Conservation (phyloP, 2,329 filamentous ascomycete genomes). For the Dactylellina cionopaga region DNA sequence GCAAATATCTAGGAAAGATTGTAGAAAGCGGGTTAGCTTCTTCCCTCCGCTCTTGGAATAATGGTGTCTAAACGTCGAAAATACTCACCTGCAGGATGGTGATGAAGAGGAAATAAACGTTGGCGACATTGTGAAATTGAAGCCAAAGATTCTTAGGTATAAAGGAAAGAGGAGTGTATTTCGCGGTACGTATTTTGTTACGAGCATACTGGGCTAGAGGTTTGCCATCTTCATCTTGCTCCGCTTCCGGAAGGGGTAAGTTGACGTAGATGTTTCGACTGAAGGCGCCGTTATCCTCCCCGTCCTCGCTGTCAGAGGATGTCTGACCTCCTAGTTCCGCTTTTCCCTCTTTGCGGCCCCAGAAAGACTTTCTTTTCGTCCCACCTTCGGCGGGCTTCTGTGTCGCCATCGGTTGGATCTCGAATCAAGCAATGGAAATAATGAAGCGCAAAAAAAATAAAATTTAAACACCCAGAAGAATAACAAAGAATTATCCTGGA, state of each 20-base stretch:
- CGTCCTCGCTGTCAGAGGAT: conserved; percentile 41
- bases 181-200: conserved; percentile 98
- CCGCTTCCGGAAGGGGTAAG: conserved; percentile 76
- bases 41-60: too few relatives aligned
- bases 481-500: too few relatives aligned
- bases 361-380: conserved; percentile 48
- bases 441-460: too few relatives aligned
- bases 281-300: conserved; percentile 17
- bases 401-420: conserved; percentile 44
- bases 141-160: conserved; percentile 96
- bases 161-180: conserved; percentile 95
- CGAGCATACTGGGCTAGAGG: conserved; percentile 76
- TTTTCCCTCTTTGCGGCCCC: conserved; percentile 41
- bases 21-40: background rate
- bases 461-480: too few relatives aligned
- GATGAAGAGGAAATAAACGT: conserved; percentile 96
- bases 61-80: background rate
- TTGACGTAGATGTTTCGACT: conserved; percentile 83
- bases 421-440: background rate
- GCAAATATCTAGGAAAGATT: conserved; percentile 79
- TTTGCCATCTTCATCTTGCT: conserved; percentile 82
- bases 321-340: conserved; percentile 22
- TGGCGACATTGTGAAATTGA: conserved; percentile 98
- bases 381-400: conserved; percentile 17
- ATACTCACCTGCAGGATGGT: conserved; percentile 88